Percentiles rank a stretch among this genome's conserved stretches.
phyloP scores from a whole-genome alignment of 306 rosid genomes.

The Cercis canadensis region DNA sequence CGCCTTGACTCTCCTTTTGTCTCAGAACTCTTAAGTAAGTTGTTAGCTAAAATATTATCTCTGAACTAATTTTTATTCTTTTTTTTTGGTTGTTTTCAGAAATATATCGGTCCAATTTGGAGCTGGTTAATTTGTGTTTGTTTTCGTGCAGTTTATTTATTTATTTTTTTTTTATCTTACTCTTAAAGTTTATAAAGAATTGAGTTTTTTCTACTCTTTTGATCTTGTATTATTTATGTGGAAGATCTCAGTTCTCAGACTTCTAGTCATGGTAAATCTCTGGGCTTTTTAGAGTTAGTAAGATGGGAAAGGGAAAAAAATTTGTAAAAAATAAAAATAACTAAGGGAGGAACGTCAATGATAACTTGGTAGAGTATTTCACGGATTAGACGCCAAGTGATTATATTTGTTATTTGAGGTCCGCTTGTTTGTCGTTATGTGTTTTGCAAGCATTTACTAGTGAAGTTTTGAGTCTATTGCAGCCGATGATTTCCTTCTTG shows the following conservation, averaged over 20 bases:
- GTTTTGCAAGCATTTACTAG: too few species aligned
- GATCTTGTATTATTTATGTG: background rate
- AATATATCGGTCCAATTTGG: background rate
- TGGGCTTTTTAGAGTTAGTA: background rate
- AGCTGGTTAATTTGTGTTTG: constrained; percentile 12
- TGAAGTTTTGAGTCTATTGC: too few species aligned
- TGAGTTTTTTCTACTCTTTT: constrained; percentile 1
- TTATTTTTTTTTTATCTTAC: background rate
- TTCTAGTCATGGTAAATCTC: background rate
- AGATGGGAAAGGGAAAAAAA: background rate
- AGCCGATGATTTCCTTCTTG: background rate
- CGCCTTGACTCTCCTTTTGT: background rate
- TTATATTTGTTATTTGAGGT: too few species aligned
- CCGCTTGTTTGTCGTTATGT: too few species aligned
- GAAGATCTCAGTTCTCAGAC: constrained; percentile 22
- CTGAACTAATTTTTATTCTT: background rate
- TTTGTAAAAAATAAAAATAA: background rate
- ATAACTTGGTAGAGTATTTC: too few species aligned
- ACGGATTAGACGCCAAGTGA: too few species aligned
- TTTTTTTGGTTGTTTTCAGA: background rate
- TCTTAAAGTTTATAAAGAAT: background rate
- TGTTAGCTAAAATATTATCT: background rate
- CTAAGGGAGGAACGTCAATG: too few species aligned
- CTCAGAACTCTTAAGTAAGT: background rate
- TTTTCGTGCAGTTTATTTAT: background rate